A percentile compares a stretch with the other conserved stretches of the same genome.
Evolutionary conservation across 208 protist species (phyloP).

Genomic region (Acanthamoeba castellanii): DNA sequence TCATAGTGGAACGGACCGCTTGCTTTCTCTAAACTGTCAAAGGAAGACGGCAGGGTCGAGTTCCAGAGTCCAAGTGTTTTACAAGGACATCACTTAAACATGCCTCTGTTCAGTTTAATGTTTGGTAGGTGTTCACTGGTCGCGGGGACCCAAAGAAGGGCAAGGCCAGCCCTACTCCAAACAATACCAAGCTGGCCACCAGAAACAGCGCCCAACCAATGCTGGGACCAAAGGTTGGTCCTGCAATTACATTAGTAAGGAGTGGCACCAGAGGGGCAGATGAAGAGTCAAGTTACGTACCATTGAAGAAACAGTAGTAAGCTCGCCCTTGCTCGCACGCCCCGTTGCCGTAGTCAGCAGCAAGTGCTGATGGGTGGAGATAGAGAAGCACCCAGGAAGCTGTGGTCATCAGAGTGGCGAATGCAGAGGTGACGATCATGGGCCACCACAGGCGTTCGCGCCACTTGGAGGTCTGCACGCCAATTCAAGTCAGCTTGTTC

Average conservation of each 20-base stretch:
- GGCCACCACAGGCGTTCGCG: slow-evolving; percentile 1
- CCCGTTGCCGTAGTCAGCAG: neutral
- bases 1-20: too few relatives aligned
- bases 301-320: neutral
- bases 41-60: too few relatives aligned
- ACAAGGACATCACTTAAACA: too few relatives aligned
- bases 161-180: neutral
- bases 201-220: neutral
- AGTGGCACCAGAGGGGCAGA: neutral
- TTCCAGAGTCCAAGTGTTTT: too few relatives aligned
- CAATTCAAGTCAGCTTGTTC: too few relatives aligned
- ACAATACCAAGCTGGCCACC: slow-evolving; percentile 23
- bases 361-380: neutral
- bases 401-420: neutral
- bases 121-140: too few relatives aligned
- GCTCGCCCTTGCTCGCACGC: too few relatives aligned
- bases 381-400: neutral
- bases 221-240: neutral
- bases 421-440: neutral
- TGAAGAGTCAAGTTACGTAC: neutral
- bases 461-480: neutral
- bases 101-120: too few relatives aligned
- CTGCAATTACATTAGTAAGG: neutral
- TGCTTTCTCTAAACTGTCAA: too few relatives aligned
- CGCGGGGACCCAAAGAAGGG: neutral